phyloP scores from a whole-genome alignment of 495 filamentous ascomycete genomes.

The Penicillium taxi region DNA sequence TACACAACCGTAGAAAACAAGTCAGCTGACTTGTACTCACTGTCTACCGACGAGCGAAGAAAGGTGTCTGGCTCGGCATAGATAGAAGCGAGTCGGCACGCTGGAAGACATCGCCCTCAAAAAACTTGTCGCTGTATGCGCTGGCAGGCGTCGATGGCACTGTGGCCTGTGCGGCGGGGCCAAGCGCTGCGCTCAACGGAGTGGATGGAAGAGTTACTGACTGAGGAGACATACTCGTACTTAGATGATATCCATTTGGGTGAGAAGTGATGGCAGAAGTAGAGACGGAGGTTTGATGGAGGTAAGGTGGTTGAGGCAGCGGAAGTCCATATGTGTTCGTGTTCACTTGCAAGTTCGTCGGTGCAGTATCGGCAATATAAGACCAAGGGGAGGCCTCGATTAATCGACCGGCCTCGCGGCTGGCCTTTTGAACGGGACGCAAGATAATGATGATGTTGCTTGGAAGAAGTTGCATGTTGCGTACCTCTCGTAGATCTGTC shows the following conservation, averaged over 20 bases:
- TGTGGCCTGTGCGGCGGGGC: constrained; percentile 81
- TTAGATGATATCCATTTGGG: constrained; percentile 23
- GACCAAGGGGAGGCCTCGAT: constrained; percentile 77
- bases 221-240: constrained; percentile 30
- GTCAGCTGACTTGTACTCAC: too few relatives aligned
- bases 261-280: constrained; percentile 20
- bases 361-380: constrained; percentile 39
- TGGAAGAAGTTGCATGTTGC: constrained; percentile 55
- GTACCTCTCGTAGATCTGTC: constrained; percentile 59
- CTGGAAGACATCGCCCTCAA: constrained; percentile 65
- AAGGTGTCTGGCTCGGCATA: constrained; percentile 42
- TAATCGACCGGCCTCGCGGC: constrained; percentile 64
- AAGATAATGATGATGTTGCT: constrained; percentile 61
- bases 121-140: constrained; percentile 55
- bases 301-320: constrained; percentile 26
- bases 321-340: constrained; percentile 33
- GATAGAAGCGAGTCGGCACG: constrained; percentile 62
- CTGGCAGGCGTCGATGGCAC: constrained; percentile 72
- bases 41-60: constrained; percentile 30
- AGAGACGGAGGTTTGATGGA: constrained; percentile 29
- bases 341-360: too few relatives aligned
- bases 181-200: constrained; percentile 77
- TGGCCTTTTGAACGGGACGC: constrained; percentile 63
- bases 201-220: constrained; percentile 49
- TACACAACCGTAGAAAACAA: too few relatives aligned